These are phyloP conservation scores for Penicillium roqueforti DNA, from an alignment of 495 filamentous ascomycete species.

Conservation along the genomic window DNA sequence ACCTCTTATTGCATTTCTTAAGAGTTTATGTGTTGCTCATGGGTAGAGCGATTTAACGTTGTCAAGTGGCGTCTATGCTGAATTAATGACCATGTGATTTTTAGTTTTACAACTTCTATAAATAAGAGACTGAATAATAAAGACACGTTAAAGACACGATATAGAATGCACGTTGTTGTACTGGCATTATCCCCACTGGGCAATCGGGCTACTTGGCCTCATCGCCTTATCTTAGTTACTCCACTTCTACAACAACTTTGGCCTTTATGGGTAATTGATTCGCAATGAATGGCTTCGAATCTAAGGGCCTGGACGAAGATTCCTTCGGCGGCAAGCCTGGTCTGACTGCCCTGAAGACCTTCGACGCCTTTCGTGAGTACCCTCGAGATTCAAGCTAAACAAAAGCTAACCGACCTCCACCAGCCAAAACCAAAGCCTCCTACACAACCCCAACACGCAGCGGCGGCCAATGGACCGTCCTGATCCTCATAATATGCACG, in stretches of 20 bases:
- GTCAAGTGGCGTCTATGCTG: background rate
- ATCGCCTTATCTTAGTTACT: conserved; percentile 21
- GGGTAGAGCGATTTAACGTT: conserved; percentile 11
- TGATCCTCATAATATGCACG: conserved; percentile 66
- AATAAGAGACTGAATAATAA: background rate
- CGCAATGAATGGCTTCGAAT: conserved; percentile 67
- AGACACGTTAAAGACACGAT: background rate
- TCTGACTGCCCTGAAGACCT: conserved; percentile 64
- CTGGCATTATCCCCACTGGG: background rate
- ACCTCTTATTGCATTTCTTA: conserved; percentile 26
- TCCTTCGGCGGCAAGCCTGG: conserved; percentile 69
- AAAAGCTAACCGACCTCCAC: background rate
- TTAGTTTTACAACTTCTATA: background rate
- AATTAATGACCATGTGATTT: conserved; percentile 11
- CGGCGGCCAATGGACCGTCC: conserved; percentile 90
- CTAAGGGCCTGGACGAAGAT: conserved; percentile 69
- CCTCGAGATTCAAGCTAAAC: background rate
- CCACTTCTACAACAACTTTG: conserved; percentile 18
- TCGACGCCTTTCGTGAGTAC: conserved; percentile 97
- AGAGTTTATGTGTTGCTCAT: conserved; percentile 18
- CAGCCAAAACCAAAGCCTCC: conserved; percentile 93
- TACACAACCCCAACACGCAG: conserved; percentile 76
- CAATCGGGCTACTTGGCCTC: conserved; percentile 41
- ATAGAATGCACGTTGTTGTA: background rate
- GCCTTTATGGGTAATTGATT: conserved; percentile 17